Evolutionary conservation across 2,329 filamentous ascomycete genomes (phyloP), one percentile per base, ranked within the genome.

Genomic region (Botryosphaeria dothidea): DNA sequence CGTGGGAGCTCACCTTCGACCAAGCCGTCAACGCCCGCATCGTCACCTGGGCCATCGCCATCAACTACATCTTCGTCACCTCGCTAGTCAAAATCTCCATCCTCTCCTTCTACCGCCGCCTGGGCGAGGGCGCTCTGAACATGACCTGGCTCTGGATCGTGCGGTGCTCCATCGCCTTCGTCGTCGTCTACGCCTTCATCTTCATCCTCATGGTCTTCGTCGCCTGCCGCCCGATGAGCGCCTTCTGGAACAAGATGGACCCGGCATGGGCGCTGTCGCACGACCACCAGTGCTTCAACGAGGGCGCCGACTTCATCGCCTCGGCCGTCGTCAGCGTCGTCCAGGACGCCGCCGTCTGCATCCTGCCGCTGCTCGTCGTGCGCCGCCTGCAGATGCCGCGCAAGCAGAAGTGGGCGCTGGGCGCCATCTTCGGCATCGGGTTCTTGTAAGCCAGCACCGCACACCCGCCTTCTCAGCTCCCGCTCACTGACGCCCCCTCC

Each of bases 341-440:
- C 4, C 76, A 77, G 52, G 80, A 82, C 63, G 68, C 80, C 13
- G 71, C 81, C 64, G 74, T 79, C 4, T 77, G 78, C 54, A 68
- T 72, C 2, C 68, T 83, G 25, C 82, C 82, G 0, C 71, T 80
- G 6, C 73, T 82, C 25, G 75, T 83, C 41, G 78, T 82, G 4
- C 74, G 77, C 71, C 77, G 79, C 21, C 71, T 83, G 2, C 74
- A 78, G 38, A 76, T 84, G 43, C 74, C 79, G 3, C 69, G 64
- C 11, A 71, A 74, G 21, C 81, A 83, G 69, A 83, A 81, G 69
- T 65, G 80, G 29, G 79, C 76, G 0, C 69, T 82, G 7, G 79
- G 81, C 51, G 78, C 80, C 52, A 76, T 83, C 69, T 76, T 80
- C 73, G 80, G 72, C 4, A 66, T 81, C 7, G 79, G 82, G 1